Conservation (phyloP, 371 early-diverging fungal species). For the Capillidium rhysosporum region DNA sequence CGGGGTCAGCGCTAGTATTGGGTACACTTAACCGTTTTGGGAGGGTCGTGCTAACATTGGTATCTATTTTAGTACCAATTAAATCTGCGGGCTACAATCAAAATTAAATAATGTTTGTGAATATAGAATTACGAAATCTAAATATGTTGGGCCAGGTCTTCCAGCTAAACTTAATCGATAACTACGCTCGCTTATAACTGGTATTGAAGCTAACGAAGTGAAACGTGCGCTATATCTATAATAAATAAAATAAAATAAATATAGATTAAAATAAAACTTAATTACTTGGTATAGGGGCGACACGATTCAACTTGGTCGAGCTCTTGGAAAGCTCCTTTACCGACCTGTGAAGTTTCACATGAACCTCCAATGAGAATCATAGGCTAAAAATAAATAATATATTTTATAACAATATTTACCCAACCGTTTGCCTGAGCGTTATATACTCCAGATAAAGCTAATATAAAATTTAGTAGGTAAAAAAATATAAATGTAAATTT, state of each 20-base stretch:
- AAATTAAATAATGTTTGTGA: background rate
- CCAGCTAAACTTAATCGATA: constrained; percentile 30
- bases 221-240: constrained; percentile 27
- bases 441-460: constrained; percentile 39
- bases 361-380: constrained; percentile 28
- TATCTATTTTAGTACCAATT: constrained; percentile 22
- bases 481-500: background rate
- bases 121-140: constrained; percentile 24
- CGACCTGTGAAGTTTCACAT: constrained; percentile 20
- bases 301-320: constrained; percentile 45
- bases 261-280: background rate
- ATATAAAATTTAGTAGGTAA: background rate
- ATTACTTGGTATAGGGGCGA: constrained; percentile 35
- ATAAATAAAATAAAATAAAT: background rate
- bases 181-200: constrained; percentile 32
- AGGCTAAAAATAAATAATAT: constrained; percentile 28
- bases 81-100: constrained; percentile 31
- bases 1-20: background rate
- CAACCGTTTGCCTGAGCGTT: constrained; percentile 33
- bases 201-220: constrained; percentile 23
- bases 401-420: constrained; percentile 9
- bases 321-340: constrained; percentile 64
- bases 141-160: constrained; percentile 48
- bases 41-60: background rate
- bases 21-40: constrained; percentile 6